Evolutionary conservation across 352 stramenopile genomes (phyloP).

Genomic region (Pythium insidiosum): DNA sequence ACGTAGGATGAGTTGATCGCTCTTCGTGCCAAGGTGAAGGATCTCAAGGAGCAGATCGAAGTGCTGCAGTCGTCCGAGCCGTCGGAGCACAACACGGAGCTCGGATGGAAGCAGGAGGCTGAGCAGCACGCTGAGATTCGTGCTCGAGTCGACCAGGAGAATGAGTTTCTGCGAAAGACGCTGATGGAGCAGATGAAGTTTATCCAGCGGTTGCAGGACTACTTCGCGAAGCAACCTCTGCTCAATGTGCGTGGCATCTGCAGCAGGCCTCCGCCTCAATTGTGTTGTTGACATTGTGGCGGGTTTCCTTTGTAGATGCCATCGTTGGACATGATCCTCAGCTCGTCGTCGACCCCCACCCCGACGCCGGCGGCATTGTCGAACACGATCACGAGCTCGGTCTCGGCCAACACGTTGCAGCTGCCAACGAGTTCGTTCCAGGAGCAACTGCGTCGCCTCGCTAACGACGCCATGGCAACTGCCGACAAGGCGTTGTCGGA

Average conservation of each 20-base stretch:
- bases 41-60: constrained; percentile 87
- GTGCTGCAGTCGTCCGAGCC: constrained; percentile 83
- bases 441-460: constrained; percentile 61
- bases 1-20: constrained; percentile 71
- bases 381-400: constrained; percentile 42
- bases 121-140: constrained; percentile 86
- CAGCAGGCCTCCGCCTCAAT: no score
- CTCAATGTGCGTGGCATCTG: constrained; percentile 69
- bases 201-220: constrained; percentile 85
- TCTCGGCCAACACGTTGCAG: constrained; percentile 53
- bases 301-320: constrained; percentile 41
- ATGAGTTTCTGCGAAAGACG: constrained; percentile 85
- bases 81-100: constrained; percentile 84
- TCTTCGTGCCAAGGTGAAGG: constrained; percentile 81
- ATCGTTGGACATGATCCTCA: constrained; percentile 79
- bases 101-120: constrained; percentile 85
- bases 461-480: constrained; percentile 45
- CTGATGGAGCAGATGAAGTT: constrained; percentile 91
- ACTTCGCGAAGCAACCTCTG: constrained; percentile 87
- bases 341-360: constrained; percentile 55
- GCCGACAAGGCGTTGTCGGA: constrained; percentile 60
- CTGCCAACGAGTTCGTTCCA: constrained; percentile 75
- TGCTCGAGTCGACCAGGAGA: constrained; percentile 83
- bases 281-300: no score
- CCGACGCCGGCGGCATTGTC: constrained; percentile 48